A percentile compares a stretch with the other conserved stretches of the same genome.
Evolutionary conservation across 257 asterid genomes (phyloP).

Genomic region (Solanum pinnatisectum): DNA sequence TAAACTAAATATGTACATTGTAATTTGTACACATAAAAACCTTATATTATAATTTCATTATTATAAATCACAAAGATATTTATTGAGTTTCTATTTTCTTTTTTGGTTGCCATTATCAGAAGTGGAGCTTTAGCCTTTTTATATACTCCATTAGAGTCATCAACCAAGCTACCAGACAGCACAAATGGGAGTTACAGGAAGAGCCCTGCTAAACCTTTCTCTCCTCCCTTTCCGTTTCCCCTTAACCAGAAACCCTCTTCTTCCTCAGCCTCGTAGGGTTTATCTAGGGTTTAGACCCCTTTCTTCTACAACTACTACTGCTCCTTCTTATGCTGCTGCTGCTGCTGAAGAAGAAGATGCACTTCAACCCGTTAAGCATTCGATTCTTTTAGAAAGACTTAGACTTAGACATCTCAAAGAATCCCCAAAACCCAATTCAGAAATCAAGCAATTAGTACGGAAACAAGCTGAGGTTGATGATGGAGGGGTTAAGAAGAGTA

Average conservation of each 20-base stretch:
- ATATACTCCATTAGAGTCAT: background rate
- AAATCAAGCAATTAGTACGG: background rate
- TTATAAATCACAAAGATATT: too few relatives aligned
- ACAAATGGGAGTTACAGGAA: conserved; percentile 29
- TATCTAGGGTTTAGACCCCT: conserved; percentile 54
- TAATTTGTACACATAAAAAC: too few relatives aligned
- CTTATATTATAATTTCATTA: background rate
- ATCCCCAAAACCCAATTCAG: conserved; percentile 22
- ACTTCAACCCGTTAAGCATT: conserved; percentile 59
- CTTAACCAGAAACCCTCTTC: conserved; percentile 21
- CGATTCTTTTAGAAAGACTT: conserved; percentile 67
- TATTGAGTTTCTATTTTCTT: background rate
- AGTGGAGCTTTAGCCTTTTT: background rate
- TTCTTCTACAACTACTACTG: conserved; percentile 19
- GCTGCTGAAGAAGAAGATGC: conserved; percentile 14
- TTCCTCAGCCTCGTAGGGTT: conserved; percentile 23
- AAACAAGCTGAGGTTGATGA: conserved; percentile 19
- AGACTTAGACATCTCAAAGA: conserved; percentile 82
- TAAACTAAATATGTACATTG: background rate
- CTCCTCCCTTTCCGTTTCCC: conserved; percentile 38
- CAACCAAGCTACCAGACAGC: background rate
- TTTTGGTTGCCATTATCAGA: background rate
- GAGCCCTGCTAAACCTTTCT: conserved; percentile 17
- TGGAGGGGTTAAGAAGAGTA: conserved; percentile 34
- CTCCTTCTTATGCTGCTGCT: background rate